Base-by-base conservation (phyloP, 2,329 filamentous ascomycete species). In the Coniochaeta sp. region DNA sequence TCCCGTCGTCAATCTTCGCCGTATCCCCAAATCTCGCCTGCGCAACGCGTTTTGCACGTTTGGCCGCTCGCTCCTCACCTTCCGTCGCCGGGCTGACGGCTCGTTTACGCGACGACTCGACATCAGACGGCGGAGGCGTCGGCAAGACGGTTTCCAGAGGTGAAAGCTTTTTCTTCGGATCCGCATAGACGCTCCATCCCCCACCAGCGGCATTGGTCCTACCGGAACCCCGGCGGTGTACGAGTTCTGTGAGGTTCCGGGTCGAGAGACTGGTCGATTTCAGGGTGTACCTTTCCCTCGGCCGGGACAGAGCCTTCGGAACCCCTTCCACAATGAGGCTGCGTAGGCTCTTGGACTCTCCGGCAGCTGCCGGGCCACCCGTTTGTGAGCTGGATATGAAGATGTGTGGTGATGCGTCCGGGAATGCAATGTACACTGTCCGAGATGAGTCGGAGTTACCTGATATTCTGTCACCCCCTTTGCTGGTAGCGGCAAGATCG, bases 361-460 rank as follows among this genome's bases (percentile, higher is more conserved):
- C 74, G 0, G 73, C 67, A 3, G 74, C 16, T n/a, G 19, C 38
- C 10, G n/a, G 14, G 26, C 10, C 76, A 0, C 73, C 71, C 24
- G 76, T 71, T 61, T 80, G 77, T 6, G 80, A 76, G 61, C 79
- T 84, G 57, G 82, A 83, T 50, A 86, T 77, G 71, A 91, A 96
- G 52, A 96, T 77, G 63, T 87, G 87, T 0, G 91, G 89, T 12
- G 89, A 88, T 36, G 87, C 89, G 68, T 93, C 88, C 0, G 92
- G 91, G 67, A 96, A 93, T 1, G 90, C 89, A 62, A 96, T 79
- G 68, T 91, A 95, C 42, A 96, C 83, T 2, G 89, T 88, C 64
- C 86, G 83, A 14, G 87, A 87, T 1, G 84, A 77, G 64, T 91
- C 87, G n/a, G 83, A 80, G 61, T 78, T 79, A 55, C 80, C 70